Evolutionary conservation across 169 alveolate genomes (phyloP).

Genomic region (Miamiensis avidus): DNA sequence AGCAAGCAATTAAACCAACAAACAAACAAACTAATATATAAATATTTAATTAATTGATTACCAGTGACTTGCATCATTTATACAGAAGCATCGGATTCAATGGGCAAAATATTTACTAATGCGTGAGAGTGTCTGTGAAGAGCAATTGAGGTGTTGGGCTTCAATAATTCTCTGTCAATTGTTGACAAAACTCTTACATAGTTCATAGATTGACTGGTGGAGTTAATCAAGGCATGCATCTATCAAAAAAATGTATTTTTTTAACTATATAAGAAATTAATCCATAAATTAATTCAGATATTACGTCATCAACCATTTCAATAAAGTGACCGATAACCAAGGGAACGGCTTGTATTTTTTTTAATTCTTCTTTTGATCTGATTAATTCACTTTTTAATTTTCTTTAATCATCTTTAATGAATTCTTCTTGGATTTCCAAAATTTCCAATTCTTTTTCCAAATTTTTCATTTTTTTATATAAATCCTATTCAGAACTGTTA

Average conservation of each 20-base stretch:
- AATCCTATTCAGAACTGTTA: constrained; percentile 43
- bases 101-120: constrained; percentile 98
- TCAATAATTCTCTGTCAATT: constrained; percentile 97
- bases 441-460: constrained; percentile 89
- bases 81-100: constrained; percentile 98
- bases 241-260: too few relatives aligned
- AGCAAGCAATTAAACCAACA: too few relatives aligned
- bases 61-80: constrained; percentile 94
- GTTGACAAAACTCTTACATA: constrained; percentile 98
- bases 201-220: constrained; percentile 97
- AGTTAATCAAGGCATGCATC: constrained; percentile 95
- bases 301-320: constrained; percentile 95
- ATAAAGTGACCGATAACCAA: constrained; percentile 97
- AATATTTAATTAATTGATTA: too few relatives aligned
- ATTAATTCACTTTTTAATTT: constrained; percentile 96
- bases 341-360: constrained; percentile 98
- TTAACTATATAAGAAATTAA: too few relatives aligned
- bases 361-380: constrained; percentile 97
- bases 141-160: constrained; percentile 98
- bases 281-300: not conserved
- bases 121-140: constrained; percentile 99
- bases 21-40: too few relatives aligned
- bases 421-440: constrained; percentile 92
- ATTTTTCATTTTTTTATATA: constrained; percentile 78
- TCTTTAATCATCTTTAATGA: constrained; percentile 97